Evolutionary conservation across 352 stramenopile species (phyloP).

Genomic region (Globisporangium apiculatum): DNA sequence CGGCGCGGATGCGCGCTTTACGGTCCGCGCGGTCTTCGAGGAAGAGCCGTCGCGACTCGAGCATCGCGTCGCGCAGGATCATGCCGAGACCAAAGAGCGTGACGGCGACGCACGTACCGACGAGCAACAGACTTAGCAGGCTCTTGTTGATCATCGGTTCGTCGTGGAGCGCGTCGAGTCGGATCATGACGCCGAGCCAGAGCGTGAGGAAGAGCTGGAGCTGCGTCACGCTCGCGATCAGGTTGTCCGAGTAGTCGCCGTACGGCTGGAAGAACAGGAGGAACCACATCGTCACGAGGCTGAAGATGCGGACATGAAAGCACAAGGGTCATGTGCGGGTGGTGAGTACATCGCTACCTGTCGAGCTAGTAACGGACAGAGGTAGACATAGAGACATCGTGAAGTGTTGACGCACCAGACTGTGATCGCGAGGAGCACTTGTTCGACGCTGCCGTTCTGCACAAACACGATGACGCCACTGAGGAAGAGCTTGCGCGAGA

Average conservation of each 20-base stretch:
- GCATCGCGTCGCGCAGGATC: conserved; percentile 49
- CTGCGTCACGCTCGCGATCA: conserved; percentile 69
- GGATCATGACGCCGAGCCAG: conserved; percentile 75
- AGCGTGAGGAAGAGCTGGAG: conserved; percentile 75
- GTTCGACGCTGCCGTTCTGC: conserved; percentile 56
- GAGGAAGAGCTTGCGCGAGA: conserved; percentile 71
- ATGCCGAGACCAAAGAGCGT: conserved; percentile 56
- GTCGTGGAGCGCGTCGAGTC: conserved; percentile 52
- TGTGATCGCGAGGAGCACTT: conserved; percentile 54
- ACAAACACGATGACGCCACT: conserved; percentile 73
- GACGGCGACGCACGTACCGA: conserved; percentile 52
- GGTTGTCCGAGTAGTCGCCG: conserved; percentile 56
- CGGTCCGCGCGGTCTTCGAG: conserved; percentile 30
- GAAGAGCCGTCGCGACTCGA: conserved; percentile 35
- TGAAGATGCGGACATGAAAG: background rate
- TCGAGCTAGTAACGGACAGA: too few species aligned
- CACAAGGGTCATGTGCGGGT: too few species aligned
- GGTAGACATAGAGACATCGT: background rate
- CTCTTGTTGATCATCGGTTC: conserved; percentile 60
- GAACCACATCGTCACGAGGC: conserved; percentile 70
- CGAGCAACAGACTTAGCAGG: conserved; percentile 51
- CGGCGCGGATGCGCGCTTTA: conserved; percentile 27
- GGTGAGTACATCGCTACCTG: too few species aligned
- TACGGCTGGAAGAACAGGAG: conserved; percentile 76
- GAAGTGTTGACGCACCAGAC: conserved; percentile 32